phyloP scores from a whole-genome alignment of 2,329 filamentous ascomycete species.

The Aspergillus sp. region DNA sequence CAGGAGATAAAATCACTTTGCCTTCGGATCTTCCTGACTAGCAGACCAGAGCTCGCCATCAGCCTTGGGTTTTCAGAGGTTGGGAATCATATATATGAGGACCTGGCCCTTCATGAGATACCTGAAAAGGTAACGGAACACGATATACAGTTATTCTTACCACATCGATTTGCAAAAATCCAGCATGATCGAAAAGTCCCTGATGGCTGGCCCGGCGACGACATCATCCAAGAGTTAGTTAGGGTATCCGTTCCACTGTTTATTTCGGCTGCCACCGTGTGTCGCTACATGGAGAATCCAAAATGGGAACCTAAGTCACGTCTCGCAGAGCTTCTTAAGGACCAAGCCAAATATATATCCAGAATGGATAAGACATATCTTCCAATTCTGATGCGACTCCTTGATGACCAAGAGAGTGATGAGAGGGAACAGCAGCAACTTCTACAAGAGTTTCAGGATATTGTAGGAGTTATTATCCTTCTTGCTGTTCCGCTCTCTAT shows the following conservation, averaged over 20 bases:
- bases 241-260: conserved; percentile 8
- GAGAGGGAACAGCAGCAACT: conserved; percentile 10
- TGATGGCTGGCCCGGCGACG: conserved; percentile 6
- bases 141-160: conserved; percentile 20
- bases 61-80: conserved; percentile 18
- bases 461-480: too few species aligned
- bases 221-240: background rate
- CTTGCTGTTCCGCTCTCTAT: too few species aligned
- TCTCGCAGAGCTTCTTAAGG: conserved; percentile 9
- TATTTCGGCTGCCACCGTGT: conserved; percentile 9
- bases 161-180: conserved; percentile 13
- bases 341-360: conserved; percentile 7
- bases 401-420: conserved; percentile 5
- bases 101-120: conserved; percentile 21
- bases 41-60: conserved; percentile 25
- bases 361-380: conserved; percentile 21
- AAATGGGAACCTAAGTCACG: conserved; percentile 6
- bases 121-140: conserved; percentile 15
- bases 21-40: conserved; percentile 23
- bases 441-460: conserved; percentile 4
- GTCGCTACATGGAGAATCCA: conserved; percentile 4
- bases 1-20: conserved; percentile 7
- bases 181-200: conserved; percentile 5
- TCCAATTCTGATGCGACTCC: conserved; percentile 16
- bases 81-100: conserved; percentile 12